Evolutionary conservation across 2,329 filamentous ascomycete species (phyloP).

Genomic region (Thermothelomyces thermophilus): DNA sequence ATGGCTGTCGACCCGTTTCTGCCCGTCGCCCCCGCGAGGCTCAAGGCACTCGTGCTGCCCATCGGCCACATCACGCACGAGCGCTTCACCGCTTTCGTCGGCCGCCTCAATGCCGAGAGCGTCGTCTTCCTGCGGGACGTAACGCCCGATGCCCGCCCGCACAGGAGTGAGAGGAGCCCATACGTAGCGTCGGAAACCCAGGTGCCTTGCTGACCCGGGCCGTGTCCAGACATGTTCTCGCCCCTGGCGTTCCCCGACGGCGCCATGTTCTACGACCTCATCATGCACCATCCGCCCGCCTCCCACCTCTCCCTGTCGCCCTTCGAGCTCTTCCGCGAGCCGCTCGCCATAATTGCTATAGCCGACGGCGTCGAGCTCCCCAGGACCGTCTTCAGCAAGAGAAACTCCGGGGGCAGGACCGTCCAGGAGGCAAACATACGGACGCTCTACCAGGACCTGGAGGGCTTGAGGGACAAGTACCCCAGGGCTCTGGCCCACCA

Average conservation of each 20-base stretch:
- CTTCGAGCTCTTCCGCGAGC: constrained; percentile 85
- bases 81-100: constrained; percentile 71
- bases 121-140: constrained; percentile 80
- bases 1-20: constrained; percentile 88
- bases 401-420: constrained; percentile 46
- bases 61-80: constrained; percentile 78
- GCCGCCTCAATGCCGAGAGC: constrained; percentile 70
- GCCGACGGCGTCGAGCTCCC: constrained; percentile 71
- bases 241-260: constrained; percentile 82
- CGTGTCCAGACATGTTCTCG: constrained; percentile 75
- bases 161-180: constrained; percentile 62
- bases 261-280: constrained; percentile 80
- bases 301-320: constrained; percentile 76
- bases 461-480: constrained; percentile 64
- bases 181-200: not conserved
- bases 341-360: constrained; percentile 74
- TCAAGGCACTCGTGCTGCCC: constrained; percentile 81
- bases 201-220: constrained; percentile 18
- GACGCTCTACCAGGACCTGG: constrained; percentile 59
- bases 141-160: constrained; percentile 74
- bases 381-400: constrained; percentile 46
- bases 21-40: constrained; percentile 83
- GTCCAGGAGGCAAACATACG: constrained; percentile 52
- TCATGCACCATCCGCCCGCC: constrained; percentile 69
- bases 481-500: constrained; percentile 72